These are phyloP conservation scores for Tinospora cordifolia DNA, from an alignment of 164 flowering plant genomes.

Conservation along the genomic window DNA sequence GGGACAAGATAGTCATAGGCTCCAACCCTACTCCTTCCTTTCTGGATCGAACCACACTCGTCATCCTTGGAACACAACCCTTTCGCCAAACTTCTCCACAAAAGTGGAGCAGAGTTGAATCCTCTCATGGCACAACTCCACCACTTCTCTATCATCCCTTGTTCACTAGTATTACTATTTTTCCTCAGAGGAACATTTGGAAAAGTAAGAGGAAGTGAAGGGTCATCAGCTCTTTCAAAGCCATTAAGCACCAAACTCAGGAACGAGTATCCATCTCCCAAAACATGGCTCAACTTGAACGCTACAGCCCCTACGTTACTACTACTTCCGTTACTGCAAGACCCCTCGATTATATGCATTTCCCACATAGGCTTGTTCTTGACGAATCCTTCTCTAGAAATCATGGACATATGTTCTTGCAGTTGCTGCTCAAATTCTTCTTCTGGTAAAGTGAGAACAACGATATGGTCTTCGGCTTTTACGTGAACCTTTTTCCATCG, in stretches of 20 bases:
- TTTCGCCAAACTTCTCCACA: not conserved
- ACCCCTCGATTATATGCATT: conserved; percentile 12
- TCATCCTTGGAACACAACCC: conserved; percentile 2
- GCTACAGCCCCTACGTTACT: conserved; percentile 9
- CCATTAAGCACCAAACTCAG: not conserved
- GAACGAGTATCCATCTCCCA: conserved; percentile 21
- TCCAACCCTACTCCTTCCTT: not conserved
- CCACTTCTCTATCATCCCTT: not conserved
- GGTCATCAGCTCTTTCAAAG: conserved; percentile 8
- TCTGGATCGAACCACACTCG: conserved; percentile 8
- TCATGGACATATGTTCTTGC: conserved; percentile 9
- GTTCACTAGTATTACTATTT: not conserved
- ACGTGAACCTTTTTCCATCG: conserved; percentile 19
- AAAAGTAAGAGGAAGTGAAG: conserved; percentile 18
- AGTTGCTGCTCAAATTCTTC: conserved; percentile 8
- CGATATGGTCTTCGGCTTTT: conserved; percentile 15
- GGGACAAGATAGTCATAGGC: conserved; percentile 6
- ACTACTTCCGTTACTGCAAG: not conserved
- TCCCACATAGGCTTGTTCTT: conserved; percentile 17
- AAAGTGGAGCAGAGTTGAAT: not conserved
- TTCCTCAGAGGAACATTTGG: not conserved
- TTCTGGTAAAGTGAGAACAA: conserved; percentile 12
- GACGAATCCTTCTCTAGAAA: conserved; percentile 6
- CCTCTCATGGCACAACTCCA: not conserved
- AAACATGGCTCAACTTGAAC: conserved; percentile 14